These are phyloP conservation scores for Stylonectria norvegica DNA, from an alignment of 2,329 filamentous ascomycete species.

Conservation along the genomic window DNA sequence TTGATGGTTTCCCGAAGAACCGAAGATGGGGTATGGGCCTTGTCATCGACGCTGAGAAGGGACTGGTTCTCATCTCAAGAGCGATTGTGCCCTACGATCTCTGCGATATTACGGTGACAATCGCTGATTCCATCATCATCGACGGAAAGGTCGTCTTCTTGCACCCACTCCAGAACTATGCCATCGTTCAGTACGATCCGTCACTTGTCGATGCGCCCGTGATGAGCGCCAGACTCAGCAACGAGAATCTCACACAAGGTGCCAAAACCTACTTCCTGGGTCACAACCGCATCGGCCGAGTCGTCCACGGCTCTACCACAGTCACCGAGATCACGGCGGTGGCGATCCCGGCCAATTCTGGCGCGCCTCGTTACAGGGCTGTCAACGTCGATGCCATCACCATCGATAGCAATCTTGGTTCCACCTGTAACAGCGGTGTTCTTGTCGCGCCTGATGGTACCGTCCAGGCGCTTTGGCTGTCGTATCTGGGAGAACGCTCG, in stretches of 20 bases:
- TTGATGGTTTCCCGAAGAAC: slow-evolving; percentile 96
- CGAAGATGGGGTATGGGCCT: slow-evolving; percentile 93
- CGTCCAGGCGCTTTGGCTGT: slow-evolving; percentile 94
- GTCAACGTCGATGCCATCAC: slow-evolving; percentile 97
- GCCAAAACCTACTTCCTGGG: slow-evolving; percentile 95
- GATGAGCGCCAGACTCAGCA: slow-evolving; percentile 79
- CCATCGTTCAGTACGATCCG: slow-evolving; percentile 91
- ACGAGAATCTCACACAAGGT: slow-evolving; percentile 81
- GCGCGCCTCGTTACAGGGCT: slow-evolving; percentile 87
- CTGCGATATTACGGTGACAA: slow-evolving; percentile 93
- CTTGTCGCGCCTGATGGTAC: slow-evolving; percentile 85
- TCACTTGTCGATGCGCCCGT: slow-evolving; percentile 91
- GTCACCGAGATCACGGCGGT: slow-evolving; percentile 98
- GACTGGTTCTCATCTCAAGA: slow-evolving; percentile 87
- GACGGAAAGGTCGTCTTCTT: slow-evolving; percentile 93
- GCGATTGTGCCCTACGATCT: slow-evolving; percentile 95
- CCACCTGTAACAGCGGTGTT: slow-evolving; percentile 91
- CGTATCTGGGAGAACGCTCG: slow-evolving; percentile 88
- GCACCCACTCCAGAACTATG: slow-evolving; percentile 95
- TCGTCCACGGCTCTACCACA: slow-evolving; percentile 89
- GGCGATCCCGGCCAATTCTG: slow-evolving; percentile 88
- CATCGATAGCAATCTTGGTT: slow-evolving; percentile 86
- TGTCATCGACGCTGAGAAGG: slow-evolving; percentile 96
- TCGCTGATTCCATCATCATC: slow-evolving; percentile 93
- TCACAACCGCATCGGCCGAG: slow-evolving; percentile 93